Conservation (phyloP, 1,284 basidiomycete species). For the Cystobasidium pallidum region DNA sequence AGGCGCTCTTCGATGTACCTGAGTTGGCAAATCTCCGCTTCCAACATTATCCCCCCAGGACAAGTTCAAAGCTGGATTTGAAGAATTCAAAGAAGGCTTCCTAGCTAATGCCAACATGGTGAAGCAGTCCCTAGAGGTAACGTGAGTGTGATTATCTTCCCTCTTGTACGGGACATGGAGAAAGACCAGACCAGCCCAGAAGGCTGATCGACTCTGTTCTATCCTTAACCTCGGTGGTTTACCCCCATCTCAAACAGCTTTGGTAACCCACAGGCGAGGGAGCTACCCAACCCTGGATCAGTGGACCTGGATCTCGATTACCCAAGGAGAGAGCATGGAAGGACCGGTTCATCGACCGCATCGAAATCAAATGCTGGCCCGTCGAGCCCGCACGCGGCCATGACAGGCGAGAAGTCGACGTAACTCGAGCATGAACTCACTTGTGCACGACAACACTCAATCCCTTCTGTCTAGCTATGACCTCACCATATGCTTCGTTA, state of each 20-base stretch:
- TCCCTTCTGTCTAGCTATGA: too few relatives aligned
- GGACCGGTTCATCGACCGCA: neutral
- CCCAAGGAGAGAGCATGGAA: neutral
- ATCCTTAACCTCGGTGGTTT: neutral
- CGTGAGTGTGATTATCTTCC: neutral
- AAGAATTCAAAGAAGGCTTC: constrained; percentile 23
- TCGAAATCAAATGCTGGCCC: neutral
- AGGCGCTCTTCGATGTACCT: neutral
- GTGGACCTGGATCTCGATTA: constrained; percentile 13
- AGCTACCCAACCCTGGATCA: constrained; percentile 17
- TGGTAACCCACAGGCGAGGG: neutral
- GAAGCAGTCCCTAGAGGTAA: constrained; percentile 9
- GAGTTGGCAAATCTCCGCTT: constrained; percentile 5
- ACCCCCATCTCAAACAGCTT: neutral
- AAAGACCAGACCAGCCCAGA: too few relatives aligned
- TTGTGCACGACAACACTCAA: neutral
- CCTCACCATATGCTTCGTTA: too few relatives aligned
- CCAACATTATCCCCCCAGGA: neutral
- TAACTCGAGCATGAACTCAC: neutral
- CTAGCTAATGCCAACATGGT: constrained; percentile 14
- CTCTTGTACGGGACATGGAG: too few relatives aligned
- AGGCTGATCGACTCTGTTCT: neutral
- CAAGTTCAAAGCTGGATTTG: constrained; percentile 6
- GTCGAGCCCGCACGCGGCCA: neutral
- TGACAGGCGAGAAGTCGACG: neutral